These are phyloP conservation scores for Cercophora samala DNA, from an alignment of 495 filamentous ascomycete species.

Conservation along the genomic window DNA sequence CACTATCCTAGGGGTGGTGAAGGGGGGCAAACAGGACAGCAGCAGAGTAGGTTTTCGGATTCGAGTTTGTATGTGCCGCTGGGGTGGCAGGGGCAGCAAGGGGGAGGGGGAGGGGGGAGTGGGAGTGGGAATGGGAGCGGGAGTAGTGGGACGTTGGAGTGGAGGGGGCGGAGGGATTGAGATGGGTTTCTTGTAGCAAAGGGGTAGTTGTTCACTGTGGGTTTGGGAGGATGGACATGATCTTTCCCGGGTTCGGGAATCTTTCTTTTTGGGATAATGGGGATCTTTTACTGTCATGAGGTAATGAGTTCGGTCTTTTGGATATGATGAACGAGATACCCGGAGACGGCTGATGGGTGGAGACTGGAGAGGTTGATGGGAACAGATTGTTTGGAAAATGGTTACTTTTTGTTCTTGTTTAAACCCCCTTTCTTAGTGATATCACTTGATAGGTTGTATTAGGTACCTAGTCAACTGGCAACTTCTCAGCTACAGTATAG, in stretches of 20 bases:
- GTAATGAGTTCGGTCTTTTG: not conserved
- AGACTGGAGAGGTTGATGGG: not conserved
- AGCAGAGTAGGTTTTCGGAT: conserved; percentile 1
- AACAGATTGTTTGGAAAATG: not conserved
- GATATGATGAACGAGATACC: not conserved
- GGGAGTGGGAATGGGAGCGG: not conserved
- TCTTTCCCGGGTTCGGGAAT: too few relatives aligned
- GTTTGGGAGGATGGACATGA: too few relatives aligned
- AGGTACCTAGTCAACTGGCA: too few relatives aligned
- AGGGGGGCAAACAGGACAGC: not conserved
- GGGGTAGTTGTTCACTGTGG: not conserved
- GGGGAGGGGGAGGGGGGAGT: too few relatives aligned
- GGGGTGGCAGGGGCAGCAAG: not conserved
- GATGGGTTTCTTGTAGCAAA: not conserved
- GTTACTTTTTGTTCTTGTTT: not conserved
- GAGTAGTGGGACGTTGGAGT: not conserved
- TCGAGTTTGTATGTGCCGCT: conserved; percentile 13
- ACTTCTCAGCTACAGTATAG: not conserved
- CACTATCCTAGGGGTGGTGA: not conserved
- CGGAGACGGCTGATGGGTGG: not conserved
- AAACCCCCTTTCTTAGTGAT: not conserved
- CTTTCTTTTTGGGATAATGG: not conserved
- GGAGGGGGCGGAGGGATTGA: not conserved
- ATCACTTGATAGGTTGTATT: not conserved
- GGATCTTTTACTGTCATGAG: too few relatives aligned